Evolutionary conservation across 2,329 filamentous ascomycete species (phyloP), one percentile per base, ranked within the genome.

Genomic region (Fusarium sp.): DNA sequence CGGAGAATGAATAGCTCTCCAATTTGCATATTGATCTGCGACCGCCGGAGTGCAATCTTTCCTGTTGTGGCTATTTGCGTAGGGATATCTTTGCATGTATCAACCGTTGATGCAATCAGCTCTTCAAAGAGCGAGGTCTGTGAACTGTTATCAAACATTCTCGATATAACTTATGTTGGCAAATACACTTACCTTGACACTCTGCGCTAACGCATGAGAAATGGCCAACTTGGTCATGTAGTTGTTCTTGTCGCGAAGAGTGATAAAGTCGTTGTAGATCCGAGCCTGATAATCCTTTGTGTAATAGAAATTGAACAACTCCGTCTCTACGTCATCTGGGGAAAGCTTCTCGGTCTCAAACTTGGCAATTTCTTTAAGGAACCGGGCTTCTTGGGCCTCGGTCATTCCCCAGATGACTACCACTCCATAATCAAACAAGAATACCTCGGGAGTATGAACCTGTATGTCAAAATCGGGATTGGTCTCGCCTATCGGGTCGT

Each of bases 241-340:
- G 81, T 97, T 97, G 77, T 91, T 91, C 82, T 97, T 97, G 77
- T 98, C 95, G 52, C 95, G 88, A 67, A 99, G 83, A 5, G 93
- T 96, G 81, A 99, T 99, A 77, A 99, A 99, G 82, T 99, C 96
- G 82, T 99, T 99, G 87, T 99, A 99, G 81, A 99, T 99, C 55
- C 96, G 92, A 26, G 96, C 94, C 82, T 99, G 97, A 80, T 99
- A 99, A 79, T 98, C 95, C 76, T 93, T 89, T 6, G 96, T 98
- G 84, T 99, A 98, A 85, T 99, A 99, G 81, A 98, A 99, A 81
- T 99, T 99, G 87, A 99, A 99, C 78, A 95, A 94, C 81, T 99
- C 96, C 49, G 94, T 93, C 83, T 99, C 95, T 33, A 97, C 91
- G 75, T 97, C 94, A 78, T 97, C 95, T 14, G 92, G 89, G 30